phyloP scores from a whole-genome alignment of 1,284 basidiomycete genomes.

The Testicularia cyperi region DNA sequence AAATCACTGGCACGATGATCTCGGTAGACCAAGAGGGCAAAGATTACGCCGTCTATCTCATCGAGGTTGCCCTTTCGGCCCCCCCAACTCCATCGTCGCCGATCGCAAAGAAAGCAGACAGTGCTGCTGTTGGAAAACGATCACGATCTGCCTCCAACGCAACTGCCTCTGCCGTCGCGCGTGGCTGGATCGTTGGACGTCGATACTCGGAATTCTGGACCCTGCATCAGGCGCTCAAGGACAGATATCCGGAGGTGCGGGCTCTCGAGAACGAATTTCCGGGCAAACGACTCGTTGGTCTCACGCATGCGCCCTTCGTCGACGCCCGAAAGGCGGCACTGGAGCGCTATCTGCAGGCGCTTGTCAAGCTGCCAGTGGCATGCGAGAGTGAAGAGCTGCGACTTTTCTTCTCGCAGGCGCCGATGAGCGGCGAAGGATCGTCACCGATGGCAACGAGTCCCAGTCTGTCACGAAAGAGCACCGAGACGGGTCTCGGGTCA shows the following conservation, averaged over 20 bases:
- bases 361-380: conserved; percentile 18
- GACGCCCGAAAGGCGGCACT: conserved; percentile 76
- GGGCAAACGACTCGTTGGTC: conserved; percentile 41
- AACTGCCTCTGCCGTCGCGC: conserved; percentile 44
- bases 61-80: no score
- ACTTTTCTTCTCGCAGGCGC: conserved; percentile 76
- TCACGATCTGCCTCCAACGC: no score
- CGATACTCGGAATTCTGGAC: conserved; percentile 91
- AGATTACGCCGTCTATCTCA: conserved; percentile 85
- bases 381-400: conserved; percentile 76
- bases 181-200: conserved; percentile 86
- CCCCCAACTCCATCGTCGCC: no score
- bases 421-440: no score
- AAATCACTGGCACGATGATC: conserved; percentile 36
- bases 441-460: conserved; percentile 7
- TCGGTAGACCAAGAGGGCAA: conserved; percentile 70
- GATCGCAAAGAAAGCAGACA: not conserved
- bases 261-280: conserved; percentile 45
- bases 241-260: conserved; percentile 61
- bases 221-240: conserved; percentile 80
- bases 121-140: no score
- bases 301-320: conserved; percentile 62
- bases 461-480: not conserved
- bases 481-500: not conserved
- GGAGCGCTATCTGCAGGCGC: conserved; percentile 82